Percentiles rank a stretch among this genome's conserved stretches.
Conservation (phyloP, 2,329 filamentous ascomycete genomes). For the Colletotrichum falcatum region DNA sequence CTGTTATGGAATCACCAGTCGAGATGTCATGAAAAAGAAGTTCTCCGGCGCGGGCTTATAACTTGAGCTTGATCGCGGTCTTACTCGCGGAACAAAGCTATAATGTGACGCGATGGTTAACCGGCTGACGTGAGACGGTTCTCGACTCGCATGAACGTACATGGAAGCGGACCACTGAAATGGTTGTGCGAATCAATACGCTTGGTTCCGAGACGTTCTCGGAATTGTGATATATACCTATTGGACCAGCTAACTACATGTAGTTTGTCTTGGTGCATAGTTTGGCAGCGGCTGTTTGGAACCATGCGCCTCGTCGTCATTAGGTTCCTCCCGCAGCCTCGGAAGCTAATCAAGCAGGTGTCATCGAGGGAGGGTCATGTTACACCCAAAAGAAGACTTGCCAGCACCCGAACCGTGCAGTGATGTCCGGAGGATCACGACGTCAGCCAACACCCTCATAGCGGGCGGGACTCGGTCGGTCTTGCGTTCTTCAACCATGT, state of each 20-base stretch:
- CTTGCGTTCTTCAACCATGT: too few relatives aligned
- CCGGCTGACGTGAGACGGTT: not conserved
- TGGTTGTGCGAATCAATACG: not conserved
- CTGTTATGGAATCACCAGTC: not conserved
- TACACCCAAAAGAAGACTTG: not conserved
- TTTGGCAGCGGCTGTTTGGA: not conserved
- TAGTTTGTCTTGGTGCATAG: not conserved
- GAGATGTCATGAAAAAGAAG: not conserved
- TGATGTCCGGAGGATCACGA: not conserved
- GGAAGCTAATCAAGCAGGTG: not conserved
- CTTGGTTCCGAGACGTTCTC: not conserved
- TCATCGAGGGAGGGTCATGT: too few relatives aligned
- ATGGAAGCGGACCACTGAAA: not conserved
- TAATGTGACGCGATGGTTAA: not conserved
- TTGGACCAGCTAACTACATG: not conserved
- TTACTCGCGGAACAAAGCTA: not conserved
- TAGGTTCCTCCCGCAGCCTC: not conserved
- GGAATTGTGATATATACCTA: not conserved
- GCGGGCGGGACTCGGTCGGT: too few relatives aligned
- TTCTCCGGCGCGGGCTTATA: not conserved
- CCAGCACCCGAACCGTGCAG: too few relatives aligned
- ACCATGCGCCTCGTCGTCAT: not conserved
- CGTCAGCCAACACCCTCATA: too few relatives aligned
- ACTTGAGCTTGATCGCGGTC: not conserved
- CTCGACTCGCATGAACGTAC: not conserved